phyloP scores from a whole-genome alignment of 2,329 filamentous ascomycete species.

The Mycosphaerelloides madeirae region DNA sequence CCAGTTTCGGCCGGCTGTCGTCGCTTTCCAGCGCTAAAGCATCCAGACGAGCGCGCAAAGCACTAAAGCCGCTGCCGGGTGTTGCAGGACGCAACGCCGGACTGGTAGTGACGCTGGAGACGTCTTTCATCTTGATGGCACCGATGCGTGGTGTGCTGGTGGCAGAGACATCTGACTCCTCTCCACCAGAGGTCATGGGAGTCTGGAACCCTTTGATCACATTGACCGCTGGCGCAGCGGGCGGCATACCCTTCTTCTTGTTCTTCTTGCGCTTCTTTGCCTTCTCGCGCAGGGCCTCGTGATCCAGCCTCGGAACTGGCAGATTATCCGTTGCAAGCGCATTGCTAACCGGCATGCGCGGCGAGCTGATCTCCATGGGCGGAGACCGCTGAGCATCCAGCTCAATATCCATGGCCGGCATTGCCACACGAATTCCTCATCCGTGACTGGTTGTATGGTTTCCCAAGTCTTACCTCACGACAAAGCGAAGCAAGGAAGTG shows the following conservation, averaged over 20 bases:
- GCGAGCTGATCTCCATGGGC: slow-evolving; percentile 30
- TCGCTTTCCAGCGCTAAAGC: slow-evolving; percentile 63
- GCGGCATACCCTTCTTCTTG: slow-evolving; percentile 34
- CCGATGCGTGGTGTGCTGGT: slow-evolving; percentile 29
- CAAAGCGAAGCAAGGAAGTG: neutral
- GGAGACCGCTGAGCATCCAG: slow-evolving; percentile 28
- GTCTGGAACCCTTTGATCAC: slow-evolving; percentile 49
- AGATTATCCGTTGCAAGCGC: slow-evolving; percentile 14
- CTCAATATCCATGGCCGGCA: slow-evolving; percentile 36
- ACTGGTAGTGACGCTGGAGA: slow-evolving; percentile 47
- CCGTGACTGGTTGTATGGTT: neutral
- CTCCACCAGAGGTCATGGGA: slow-evolving; percentile 49
- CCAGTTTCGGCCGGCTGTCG: slow-evolving; percentile 49
- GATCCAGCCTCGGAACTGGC: slow-evolving; percentile 30
- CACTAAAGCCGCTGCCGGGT: slow-evolving; percentile 67
- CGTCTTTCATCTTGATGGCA: slow-evolving; percentile 39
- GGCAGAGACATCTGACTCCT: slow-evolving; percentile 50
- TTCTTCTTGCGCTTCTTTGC: slow-evolving; percentile 38
- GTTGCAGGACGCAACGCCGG: slow-evolving; percentile 46
- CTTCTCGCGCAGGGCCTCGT: slow-evolving; percentile 33
- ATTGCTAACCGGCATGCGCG: slow-evolving; percentile 22
- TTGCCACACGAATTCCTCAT: slow-evolving; percentile 4
- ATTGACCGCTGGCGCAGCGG: slow-evolving; percentile 36
- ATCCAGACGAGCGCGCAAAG: slow-evolving; percentile 76
- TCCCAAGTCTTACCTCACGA: neutral